phyloP scores from a whole-genome alignment of 2,329 filamentous ascomycete genomes.

The Diaporthe vaccinii region DNA sequence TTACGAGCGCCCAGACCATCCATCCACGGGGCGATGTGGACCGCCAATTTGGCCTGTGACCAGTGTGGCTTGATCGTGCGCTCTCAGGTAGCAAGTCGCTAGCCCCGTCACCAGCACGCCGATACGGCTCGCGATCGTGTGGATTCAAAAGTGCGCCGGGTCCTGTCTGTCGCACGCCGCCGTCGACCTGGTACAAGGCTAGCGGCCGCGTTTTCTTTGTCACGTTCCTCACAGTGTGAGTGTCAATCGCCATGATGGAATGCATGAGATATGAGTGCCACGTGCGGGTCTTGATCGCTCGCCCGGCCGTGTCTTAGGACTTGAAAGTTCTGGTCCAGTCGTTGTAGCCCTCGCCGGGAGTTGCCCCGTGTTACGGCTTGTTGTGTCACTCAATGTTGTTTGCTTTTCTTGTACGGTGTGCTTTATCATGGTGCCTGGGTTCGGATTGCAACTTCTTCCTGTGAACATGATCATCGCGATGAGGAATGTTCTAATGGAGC shows the following conservation, averaged over 20 bases:
- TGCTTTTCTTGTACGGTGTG: neutral
- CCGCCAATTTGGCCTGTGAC: conserved; percentile 15
- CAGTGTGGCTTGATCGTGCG: conserved; percentile 3
- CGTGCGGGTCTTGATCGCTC: conserved; percentile 15
- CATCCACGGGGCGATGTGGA: conserved; percentile 1
- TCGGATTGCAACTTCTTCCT: neutral
- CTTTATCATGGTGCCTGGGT: neutral
- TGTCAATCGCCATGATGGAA: neutral
- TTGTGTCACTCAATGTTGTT: neutral
- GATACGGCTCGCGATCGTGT: conserved; percentile 4
- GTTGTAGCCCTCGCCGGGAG: neutral
- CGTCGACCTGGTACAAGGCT: neutral
- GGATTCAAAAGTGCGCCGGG: conserved; percentile 8
- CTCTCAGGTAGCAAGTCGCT: neutral
- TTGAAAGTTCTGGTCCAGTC: conserved; percentile 19
- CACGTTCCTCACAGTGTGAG: conserved; percentile 14
- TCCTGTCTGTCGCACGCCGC: conserved; percentile 2
- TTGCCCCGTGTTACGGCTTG: conserved; percentile 15
- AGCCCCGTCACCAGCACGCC: neutral
- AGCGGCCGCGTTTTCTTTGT: conserved; percentile 4
- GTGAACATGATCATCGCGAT: neutral
- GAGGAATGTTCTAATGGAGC: neutral
- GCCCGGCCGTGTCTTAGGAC: neutral
- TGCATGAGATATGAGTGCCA: conserved; percentile 12
- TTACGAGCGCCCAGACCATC: conserved; percentile 17